Evolutionary conservation across 257 asterid species (phyloP), one percentile per base, ranked within the genome.

Genomic region (Solanum rostratum): DNA sequence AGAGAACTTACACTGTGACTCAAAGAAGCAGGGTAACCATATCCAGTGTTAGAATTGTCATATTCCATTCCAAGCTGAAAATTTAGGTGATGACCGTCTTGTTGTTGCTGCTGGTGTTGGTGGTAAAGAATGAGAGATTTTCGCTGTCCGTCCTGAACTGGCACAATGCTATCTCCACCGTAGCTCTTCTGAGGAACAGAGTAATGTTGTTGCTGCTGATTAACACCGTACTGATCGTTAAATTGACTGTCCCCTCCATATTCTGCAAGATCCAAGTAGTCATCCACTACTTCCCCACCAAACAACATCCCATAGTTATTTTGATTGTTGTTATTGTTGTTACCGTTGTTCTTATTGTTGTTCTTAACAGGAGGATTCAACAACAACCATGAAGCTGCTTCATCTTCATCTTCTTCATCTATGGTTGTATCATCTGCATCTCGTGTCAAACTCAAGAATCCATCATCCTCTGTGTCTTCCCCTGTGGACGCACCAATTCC

Each of bases 361-460:
- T 84, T 89, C 82, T 91, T 92, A 24, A 80, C 88, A 30, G 79
- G 87, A 13, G 92, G 95, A 49, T 94, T 90, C 60, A 89, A 53
- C 82, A 95, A 43, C 60, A 93, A 86, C 98, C 98, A 95, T 2
- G 97, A 92, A 19, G 91, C 93, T 4, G 97, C 95, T 66, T 93
- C 97, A 19, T 93, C 92, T 24, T 94, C 95, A 45, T 90, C 96
- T 0, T 89, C 92, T 3, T 86, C 93, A 3, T 85, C 90, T 27
- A 59, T 81, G 22, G 85, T 62, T 13, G 84, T 85, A 22, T 87
- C 88, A 3, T 84, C 89, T 8, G 39, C 89, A 7, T 89, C 90
- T 53, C 24, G 86, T 71, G 86, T 73, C 59, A 74, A 46, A 50
- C 62, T 76, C 88, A 90, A 81, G 89, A 90, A 89, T 6, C 85